These are phyloP conservation scores for Ambrosiella cleistominuta DNA, from an alignment of 2,329 filamentous ascomycete genomes.

Conservation along the genomic window DNA sequence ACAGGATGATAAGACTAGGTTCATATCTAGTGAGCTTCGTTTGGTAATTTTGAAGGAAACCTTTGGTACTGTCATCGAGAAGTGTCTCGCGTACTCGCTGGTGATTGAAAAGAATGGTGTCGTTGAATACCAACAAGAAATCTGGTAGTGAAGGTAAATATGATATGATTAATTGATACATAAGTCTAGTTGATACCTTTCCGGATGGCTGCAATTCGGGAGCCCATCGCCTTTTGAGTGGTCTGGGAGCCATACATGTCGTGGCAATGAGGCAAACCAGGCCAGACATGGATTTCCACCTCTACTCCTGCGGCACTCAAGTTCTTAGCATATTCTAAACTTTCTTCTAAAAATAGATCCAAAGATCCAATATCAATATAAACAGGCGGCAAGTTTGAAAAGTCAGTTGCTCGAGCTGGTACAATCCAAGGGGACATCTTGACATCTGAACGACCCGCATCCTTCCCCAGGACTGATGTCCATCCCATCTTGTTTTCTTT, in stretches of 20 bases:
- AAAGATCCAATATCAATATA: conserved; percentile 24
- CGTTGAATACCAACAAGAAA: too few species aligned
- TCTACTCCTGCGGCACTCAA: conserved; percentile 20
- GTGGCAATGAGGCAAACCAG: conserved; percentile 22
- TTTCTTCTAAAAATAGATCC: conserved; percentile 24
- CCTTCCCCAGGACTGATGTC: conserved; percentile 15
- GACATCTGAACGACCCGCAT: conserved; percentile 13
- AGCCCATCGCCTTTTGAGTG: conserved; percentile 9
- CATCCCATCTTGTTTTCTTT: conserved; percentile 16
- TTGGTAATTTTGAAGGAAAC: too few species aligned
- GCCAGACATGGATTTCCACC: conserved; percentile 25
- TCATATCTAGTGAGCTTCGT: too few species aligned
- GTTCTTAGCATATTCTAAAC: conserved; percentile 18
- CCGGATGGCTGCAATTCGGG: conserved; percentile 4
- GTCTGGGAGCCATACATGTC: conserved; percentile 10
- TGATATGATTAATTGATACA: too few species aligned
- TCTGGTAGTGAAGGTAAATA: too few species aligned
- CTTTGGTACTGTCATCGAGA: too few species aligned
- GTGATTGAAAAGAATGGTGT: too few species aligned
- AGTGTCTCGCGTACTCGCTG: too few species aligned
- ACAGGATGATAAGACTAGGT: too few species aligned
- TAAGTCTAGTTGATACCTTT: not conserved
- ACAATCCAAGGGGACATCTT: conserved; percentile 15
- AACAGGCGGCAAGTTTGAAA: conserved; percentile 20
- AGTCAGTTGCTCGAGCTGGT: conserved; percentile 16